Conservation (phyloP, 2,329 filamentous ascomycete species). For the Pseudogymnoascus sp. region DNA sequence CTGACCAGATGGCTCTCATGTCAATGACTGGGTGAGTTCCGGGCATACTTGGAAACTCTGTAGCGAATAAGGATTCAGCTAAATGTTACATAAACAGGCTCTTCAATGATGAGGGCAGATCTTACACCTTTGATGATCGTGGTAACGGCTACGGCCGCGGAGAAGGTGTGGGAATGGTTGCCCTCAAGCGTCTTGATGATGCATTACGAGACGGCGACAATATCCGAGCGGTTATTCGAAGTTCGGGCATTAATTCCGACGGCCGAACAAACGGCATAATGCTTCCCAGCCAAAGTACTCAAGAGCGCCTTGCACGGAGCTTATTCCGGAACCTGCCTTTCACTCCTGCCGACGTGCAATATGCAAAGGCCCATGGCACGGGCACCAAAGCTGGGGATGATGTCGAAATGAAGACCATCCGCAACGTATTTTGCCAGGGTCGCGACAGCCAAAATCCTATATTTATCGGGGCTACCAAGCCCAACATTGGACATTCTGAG, state of each 20-base stretch:
- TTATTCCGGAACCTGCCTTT: constrained; percentile 21
- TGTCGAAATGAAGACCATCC: constrained; percentile 10
- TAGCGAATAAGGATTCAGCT: background rate
- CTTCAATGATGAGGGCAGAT: constrained; percentile 23
- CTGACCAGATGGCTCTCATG: constrained; percentile 20
- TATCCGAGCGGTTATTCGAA: constrained; percentile 35
- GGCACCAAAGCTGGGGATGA: constrained; percentile 13
- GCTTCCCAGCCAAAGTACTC: constrained; percentile 30
- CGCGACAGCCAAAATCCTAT: background rate
- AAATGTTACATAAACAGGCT: constrained; percentile 21
- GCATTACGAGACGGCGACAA: constrained; percentile 34
- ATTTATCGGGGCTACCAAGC: background rate
- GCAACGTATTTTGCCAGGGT: background rate
- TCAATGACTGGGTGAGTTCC: constrained; percentile 12
- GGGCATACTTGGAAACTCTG: background rate
- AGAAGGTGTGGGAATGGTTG: constrained; percentile 34
- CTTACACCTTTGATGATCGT: constrained; percentile 29
- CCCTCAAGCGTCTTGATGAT: constrained; percentile 34
- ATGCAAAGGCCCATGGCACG: constrained; percentile 14
- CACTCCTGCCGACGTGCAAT: constrained; percentile 10
- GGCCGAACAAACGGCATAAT: constrained; percentile 36
- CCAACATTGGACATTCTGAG: constrained; percentile 21
- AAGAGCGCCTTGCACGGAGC: constrained; percentile 26
- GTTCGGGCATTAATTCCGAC: constrained; percentile 35
- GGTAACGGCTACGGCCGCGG: constrained; percentile 39